Evolutionary conservation across 2,329 filamentous ascomycete species (phyloP), one percentile per base, ranked within the genome.

Genomic region (Colletotrichum lindemuthianum): DNA sequence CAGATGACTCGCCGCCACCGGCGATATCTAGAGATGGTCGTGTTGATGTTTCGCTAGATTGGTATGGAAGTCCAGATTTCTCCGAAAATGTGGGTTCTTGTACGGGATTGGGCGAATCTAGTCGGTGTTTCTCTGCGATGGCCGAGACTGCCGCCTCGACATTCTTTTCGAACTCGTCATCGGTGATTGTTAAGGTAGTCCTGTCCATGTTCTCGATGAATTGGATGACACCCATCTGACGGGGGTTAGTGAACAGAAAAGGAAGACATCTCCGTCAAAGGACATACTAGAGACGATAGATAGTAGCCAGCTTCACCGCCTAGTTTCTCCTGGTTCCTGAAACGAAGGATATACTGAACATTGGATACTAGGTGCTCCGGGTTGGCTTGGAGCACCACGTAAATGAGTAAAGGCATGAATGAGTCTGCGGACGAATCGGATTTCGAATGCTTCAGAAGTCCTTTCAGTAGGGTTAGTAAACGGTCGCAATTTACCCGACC

Each of bases 271-370:
- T 11, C 10, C 2, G 1, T 6, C 33, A 33, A 8, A 8, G 11
- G 50, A 73, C 85, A 72, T 80, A 93, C 91, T 70, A 99, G 80
- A 8, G 96, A 98, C 37, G 95, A 98, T 59, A 99, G 87, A 77
- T 99, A 99, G 78, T 99, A 99, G 11, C 96, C 96, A 12, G 96
- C 95, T 81, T 99, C 96, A n/a, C 96, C 96, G 32, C 92, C 92
- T 1, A 99, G 88, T 76, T 98, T 98, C 57, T 99, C 96, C 77
- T 97, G 96, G 73, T 98, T 97, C 55, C 96, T 89, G 81, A 99
- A 99, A 49, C 96, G 90, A 55, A 98, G 83, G 68, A 99, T 98
- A 76, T 99, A 99, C 77, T 99, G 96, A 3, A 99, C 92, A 76
- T 99, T 99, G 64, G 94, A 97, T 33, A 98, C 94, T 39, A 99